These are phyloP conservation scores for Neurospora tetrasperma DNA, from an alignment of 495 filamentous ascomycete genomes.

Conservation along the genomic window DNA sequence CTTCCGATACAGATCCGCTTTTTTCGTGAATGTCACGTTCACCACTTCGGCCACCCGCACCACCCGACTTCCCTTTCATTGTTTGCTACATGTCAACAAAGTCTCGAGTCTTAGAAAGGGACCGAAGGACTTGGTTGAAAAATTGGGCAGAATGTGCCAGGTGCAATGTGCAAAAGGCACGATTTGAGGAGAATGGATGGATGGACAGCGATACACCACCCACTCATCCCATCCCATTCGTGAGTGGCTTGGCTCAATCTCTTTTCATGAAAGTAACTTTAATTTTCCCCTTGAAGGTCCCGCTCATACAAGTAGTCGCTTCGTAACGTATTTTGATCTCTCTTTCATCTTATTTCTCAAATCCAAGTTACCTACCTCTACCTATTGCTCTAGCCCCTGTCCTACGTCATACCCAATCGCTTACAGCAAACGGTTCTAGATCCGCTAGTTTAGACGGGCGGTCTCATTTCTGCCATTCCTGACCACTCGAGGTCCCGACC, in stretches of 20 bases:
- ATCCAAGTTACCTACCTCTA: not conserved
- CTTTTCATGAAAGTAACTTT: not conserved
- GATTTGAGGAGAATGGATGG: not conserved
- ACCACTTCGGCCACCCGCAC: not conserved
- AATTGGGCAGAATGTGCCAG: not conserved
- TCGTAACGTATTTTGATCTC: not conserved
- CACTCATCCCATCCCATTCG: not conserved
- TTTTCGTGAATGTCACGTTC: not conserved
- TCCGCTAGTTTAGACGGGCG: not conserved
- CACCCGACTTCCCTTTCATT: not conserved
- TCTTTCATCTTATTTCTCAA: not conserved
- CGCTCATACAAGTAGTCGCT: not conserved
- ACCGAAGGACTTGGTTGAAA: not conserved
- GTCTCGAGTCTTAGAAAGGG: not conserved
- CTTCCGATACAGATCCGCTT: not conserved
- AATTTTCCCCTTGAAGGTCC: not conserved
- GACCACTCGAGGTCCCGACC: not conserved
- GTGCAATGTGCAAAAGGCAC: not conserved
- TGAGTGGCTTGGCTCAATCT: not conserved
- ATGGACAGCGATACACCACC: not conserved
- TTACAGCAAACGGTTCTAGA: not conserved
- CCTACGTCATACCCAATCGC: not conserved
- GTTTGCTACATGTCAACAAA: not conserved
- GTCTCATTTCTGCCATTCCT: not conserved
- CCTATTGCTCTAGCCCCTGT: not conserved